These are phyloP conservation scores for Diaporthe aspalathi DNA, from an alignment of 2,329 filamentous ascomycete species.

Conservation along the genomic window DNA sequence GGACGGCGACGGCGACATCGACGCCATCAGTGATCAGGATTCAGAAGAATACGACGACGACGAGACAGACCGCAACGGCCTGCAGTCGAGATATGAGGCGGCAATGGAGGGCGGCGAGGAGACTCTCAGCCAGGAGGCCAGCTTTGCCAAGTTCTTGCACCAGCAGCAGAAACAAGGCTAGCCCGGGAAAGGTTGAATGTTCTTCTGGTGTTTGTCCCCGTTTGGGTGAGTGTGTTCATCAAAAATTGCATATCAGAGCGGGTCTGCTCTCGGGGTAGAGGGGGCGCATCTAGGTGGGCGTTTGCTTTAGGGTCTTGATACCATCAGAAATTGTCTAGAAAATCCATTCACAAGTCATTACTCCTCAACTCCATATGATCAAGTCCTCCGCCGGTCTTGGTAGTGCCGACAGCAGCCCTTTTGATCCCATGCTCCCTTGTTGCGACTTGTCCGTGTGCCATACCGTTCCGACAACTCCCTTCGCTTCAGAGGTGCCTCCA, in stretches of 20 bases:
- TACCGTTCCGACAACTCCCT: neutral
- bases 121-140: conserved; percentile 65
- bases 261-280: neutral
- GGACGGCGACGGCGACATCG: conserved; percentile 50
- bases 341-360: conserved; percentile 33
- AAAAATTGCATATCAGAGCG: conserved; percentile 44
- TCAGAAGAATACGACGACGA: conserved; percentile 68
- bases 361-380: conserved; percentile 37
- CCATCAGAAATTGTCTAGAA: conserved; percentile 40
- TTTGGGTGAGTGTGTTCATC: neutral
- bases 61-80: conserved; percentile 71
- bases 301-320: conserved; percentile 44
- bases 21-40: conserved; percentile 62
- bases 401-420: neutral
- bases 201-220: neutral
- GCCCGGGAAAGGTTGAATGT: neutral
- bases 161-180: conserved; percentile 48
- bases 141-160: conserved; percentile 71
- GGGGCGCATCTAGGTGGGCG: conserved; percentile 43
- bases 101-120: conserved; percentile 73
- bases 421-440: neutral
- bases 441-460: neutral
- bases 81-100: conserved; percentile 81
- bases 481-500: too few relatives aligned
- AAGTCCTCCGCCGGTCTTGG: conserved; percentile 6